phyloP scores from a whole-genome alignment of 257 asterid genomes.

The Echites panduratus region DNA sequence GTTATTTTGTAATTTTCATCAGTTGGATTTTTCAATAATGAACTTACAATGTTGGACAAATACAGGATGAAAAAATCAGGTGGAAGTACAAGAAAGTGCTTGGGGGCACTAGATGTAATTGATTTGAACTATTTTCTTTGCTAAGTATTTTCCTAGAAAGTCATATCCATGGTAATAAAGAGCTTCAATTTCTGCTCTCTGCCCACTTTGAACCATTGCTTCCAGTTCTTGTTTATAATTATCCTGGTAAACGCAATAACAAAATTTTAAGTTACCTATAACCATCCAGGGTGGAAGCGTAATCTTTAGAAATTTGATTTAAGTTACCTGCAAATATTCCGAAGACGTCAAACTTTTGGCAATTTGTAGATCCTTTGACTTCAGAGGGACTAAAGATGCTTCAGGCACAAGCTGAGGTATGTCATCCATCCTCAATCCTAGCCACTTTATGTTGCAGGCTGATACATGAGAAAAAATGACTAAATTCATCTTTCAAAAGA shows the following conservation, averaged over 20 bases:
- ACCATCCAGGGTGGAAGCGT: background rate
- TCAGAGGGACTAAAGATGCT: constrained; percentile 60
- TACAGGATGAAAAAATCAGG: no score
- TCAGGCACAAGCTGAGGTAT: constrained; percentile 58
- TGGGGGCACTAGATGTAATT: constrained; percentile 30
- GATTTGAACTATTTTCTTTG: constrained; percentile 73
- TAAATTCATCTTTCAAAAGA: background rate
- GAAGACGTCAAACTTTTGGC: constrained; percentile 71
- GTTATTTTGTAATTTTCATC: background rate
- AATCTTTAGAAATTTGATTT: background rate
- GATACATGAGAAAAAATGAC: constrained; percentile 7
- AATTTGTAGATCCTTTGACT: constrained; percentile 65
- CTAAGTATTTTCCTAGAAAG: constrained; percentile 58
- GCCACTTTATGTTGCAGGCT: constrained; percentile 95
- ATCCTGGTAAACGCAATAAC: constrained; percentile 36
- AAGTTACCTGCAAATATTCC: constrained; percentile 57
- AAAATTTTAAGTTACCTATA: background rate
- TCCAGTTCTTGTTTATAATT: constrained; percentile 73
- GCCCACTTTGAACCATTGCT: constrained; percentile 57
- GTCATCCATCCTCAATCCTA: constrained; percentile 83
- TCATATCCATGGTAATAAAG: constrained; percentile 80
- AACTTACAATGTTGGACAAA: background rate
- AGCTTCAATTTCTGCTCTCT: constrained; percentile 87
- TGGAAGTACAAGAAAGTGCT: background rate
- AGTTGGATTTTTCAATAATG: background rate